Evolutionary conservation across 257 asterid species (phyloP), one percentile per base, ranked within the genome.

Genomic region (Solanum medicagineum): DNA sequence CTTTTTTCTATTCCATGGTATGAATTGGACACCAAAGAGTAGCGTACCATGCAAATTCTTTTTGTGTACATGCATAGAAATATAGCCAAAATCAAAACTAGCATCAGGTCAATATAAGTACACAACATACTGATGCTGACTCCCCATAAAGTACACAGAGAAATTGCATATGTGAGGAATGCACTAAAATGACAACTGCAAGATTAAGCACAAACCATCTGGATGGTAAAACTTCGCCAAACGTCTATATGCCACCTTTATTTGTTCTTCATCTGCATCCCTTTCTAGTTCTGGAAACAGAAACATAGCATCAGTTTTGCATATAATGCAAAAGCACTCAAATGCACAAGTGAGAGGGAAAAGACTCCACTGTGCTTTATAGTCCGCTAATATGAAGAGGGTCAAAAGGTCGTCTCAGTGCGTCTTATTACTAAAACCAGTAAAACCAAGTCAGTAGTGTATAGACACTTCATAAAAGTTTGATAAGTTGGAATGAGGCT

Each of bases 211-310:
- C 96, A 80, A 87, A 97, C 98, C 98, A 92, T 95, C 99, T 74
- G 99, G 99, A 89, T 97, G 99, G 90, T 97, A 95, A 90, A 92
- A 95, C 91, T 95, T 97, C 17, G 97, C 99, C 91, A 97, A 88
- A 54, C 98, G 97, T 87, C 98, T 88, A 75, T 97, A 97, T 36
- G 99, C 92, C 84, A 90, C 85, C 92, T 97, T 97, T 86, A 97
- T 95, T 90, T 92, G 92, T 86, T 95, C 99, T 66, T 89, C 99
- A 87, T 94, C 93, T 62, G 97, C 98, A 90, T 92, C 96, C 85
- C 91, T 87, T 89, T 93, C 99, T 90, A 97, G 87, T 85, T 95
- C 99, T 97, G 96, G 69, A 88, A 84, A 83, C 36, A 68, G 62
- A 84, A 84, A 44, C 85, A 57, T 77, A 60, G 80, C 87, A 85